Percentiles rank a stretch among this genome's conserved stretches.
Conservation (phyloP, 2,329 filamentous ascomycete genomes). For the Pseudonectria foliicola region DNA sequence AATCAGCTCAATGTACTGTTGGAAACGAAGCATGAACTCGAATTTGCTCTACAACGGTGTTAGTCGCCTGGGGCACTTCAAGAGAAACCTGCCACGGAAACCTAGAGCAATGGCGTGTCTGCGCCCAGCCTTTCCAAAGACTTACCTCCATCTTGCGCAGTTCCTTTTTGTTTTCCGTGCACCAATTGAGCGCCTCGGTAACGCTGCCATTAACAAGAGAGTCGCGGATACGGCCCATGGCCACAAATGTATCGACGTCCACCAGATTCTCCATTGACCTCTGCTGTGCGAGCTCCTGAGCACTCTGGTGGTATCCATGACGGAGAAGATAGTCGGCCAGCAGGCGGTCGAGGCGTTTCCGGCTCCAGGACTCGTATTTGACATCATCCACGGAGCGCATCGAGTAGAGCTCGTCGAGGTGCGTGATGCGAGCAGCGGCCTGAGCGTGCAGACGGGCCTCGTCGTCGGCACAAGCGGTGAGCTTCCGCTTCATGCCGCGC, state of each 20-base stretch:
- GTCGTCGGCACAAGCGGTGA: constrained; percentile 69
- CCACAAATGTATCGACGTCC: constrained; percentile 80
- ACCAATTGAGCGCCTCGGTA: constrained; percentile 79
- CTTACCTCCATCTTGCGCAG: constrained; percentile 77
- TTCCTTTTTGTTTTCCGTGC: constrained; percentile 85
- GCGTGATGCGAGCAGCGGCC: constrained; percentile 66
- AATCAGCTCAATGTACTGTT: constrained; percentile 91
- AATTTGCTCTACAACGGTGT: constrained; percentile 59
- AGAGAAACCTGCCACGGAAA: no score
- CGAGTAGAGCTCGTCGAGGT: constrained; percentile 73
- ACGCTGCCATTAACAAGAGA: constrained; percentile 65
- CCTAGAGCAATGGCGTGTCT: not conserved
- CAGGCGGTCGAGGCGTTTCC: constrained; percentile 71
- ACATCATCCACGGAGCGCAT: constrained; percentile 82
- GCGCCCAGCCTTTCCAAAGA: constrained; percentile 1
- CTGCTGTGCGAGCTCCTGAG: constrained; percentile 65
- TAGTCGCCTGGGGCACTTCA: no score
- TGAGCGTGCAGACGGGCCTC: constrained; percentile 71
- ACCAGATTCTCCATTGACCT: constrained; percentile 74
- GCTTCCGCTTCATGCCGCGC: constrained; percentile 82
- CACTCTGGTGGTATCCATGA: constrained; percentile 73
- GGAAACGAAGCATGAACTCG: constrained; percentile 86
- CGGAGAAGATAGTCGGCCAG: constrained; percentile 90
- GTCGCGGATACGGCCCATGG: constrained; percentile 70
- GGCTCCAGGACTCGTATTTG: constrained; percentile 87